Base-by-base conservation (phyloP, 257 asterid species). In the Leptodermis oblonga region DNA sequence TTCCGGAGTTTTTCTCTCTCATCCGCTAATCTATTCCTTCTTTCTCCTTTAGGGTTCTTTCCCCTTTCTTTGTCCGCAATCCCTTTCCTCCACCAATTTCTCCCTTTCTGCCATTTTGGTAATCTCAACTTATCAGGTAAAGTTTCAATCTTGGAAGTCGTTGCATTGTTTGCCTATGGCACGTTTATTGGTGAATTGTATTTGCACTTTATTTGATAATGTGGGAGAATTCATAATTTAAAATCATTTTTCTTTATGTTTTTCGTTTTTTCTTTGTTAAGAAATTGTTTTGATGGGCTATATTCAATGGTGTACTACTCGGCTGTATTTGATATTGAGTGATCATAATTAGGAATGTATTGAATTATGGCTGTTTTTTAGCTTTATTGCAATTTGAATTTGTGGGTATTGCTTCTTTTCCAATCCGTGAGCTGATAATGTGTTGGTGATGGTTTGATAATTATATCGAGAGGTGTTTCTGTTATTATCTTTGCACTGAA, bases 1-100 rank as follows among this genome's bases (percentile, higher is more conserved):
- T 52, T 72, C 72, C 62, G 82, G 81, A 74, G 79, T 64, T 59
- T 76, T 80, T 72, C 71, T 51, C 81, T 58, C 70, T 71, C 81
- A 65, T 62, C 76, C 84, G 68, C 30, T 62, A 17, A 46, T 62
- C 51, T 42, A 51, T 34, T 26, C 42, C 15, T 63, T 26, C 34
- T 82, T 59, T 68, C 72, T 54, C 68, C 74, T 75, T 74, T 83
- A 88, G 93, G 93, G 90, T 85, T 83, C n/a, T n/a, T n/a, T n/a
- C 76, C 69, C 68, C 49, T 52, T 36, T 17, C 30, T 54, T n/a
- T 43, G 42, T 70, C 34, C 69, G 68, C 76, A 30, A 46, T 71
- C 33, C 60, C 66, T 15, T 56, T 23, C 8, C 49, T 52, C 67
- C 69, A 23, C 20, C 33, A 30, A 66, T 37, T 63, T 41, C 59